A percentile compares a stretch with the other conserved stretches of the same genome.
Evolutionary conservation across 164 flowering plant species (phyloP).

Genomic region (Sextonia rubra): DNA sequence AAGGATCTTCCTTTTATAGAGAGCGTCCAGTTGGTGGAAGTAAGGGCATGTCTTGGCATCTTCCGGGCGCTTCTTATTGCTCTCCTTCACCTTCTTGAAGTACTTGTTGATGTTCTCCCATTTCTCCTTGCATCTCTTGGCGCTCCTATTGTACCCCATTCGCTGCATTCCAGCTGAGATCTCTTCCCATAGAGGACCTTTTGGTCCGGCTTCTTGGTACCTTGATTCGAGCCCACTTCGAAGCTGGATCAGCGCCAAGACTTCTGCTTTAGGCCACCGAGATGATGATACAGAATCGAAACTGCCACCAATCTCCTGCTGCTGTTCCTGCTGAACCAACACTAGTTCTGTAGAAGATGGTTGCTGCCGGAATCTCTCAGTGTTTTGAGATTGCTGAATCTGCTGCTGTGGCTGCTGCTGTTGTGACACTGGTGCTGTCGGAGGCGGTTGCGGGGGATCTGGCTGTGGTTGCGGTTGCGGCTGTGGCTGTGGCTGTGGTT

Average conservation of each 20-base stretch:
- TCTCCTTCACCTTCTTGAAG: constrained; percentile 18
- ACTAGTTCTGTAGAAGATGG: constrained; percentile 23
- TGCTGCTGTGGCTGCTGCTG: constrained; percentile 7
- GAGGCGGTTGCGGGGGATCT: background rate
- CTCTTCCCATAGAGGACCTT: constrained; percentile 18
- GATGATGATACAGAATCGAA: constrained; percentile 34
- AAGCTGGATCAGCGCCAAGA: constrained; percentile 48
- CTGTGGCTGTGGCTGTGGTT: constrained; percentile 8
- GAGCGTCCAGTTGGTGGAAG: constrained; percentile 46
- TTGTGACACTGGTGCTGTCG: constrained; percentile 11
- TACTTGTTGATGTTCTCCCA: constrained; percentile 21
- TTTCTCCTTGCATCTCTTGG: constrained; percentile 20
- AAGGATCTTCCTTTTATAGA: constrained; percentile 36
- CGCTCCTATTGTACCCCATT: constrained; percentile 13
- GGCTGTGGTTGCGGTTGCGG: constrained; percentile 15
- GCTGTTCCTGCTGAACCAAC: constrained; percentile 32
- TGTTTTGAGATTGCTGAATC: background rate
- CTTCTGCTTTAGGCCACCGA: constrained; percentile 68
- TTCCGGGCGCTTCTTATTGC: constrained; percentile 44
- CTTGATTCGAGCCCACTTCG: constrained; percentile 50
- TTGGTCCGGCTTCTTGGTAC: constrained; percentile 64
- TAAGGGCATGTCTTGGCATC: constrained; percentile 70
- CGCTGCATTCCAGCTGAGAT: constrained; percentile 11
- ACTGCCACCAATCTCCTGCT: constrained; percentile 20
- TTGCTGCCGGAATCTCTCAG: constrained; percentile 16